Evolutionary conservation across 2,329 filamentous ascomycete genomes (phyloP).

Genomic region (Sarocladium brachiariae): DNA sequence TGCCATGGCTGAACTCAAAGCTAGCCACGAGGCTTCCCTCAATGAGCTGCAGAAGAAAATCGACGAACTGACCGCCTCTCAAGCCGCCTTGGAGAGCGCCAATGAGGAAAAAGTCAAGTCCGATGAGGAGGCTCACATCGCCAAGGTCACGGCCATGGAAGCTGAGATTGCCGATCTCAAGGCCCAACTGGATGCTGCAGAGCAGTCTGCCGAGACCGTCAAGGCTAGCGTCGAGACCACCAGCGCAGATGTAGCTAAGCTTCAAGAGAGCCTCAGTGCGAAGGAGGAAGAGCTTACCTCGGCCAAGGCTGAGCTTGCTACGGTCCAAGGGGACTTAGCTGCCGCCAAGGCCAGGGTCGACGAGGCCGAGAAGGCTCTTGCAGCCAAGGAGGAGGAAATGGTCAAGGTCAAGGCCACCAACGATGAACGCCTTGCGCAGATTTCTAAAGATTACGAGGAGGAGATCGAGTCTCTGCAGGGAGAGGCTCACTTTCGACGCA

Average conservation of each 20-base stretch:
- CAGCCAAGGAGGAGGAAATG: conserved; percentile 41
- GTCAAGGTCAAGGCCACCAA: conserved; percentile 48
- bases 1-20: conserved; percentile 42
- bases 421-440: conserved; percentile 48
- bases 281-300: conserved; percentile 40
- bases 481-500: conserved; percentile 57
- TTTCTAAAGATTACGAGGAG: conserved; percentile 56
- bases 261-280: conserved; percentile 33
- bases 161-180: conserved; percentile 45
- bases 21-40: conserved; percentile 39
- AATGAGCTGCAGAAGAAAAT: conserved; percentile 49
- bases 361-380: conserved; percentile 37
- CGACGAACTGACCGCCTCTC: conserved; percentile 42
- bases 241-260: conserved; percentile 29
- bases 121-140: conserved; percentile 36
- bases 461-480: conserved; percentile 58
- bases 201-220: conserved; percentile 36
- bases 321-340: conserved; percentile 39
- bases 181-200: conserved; percentile 38
- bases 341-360: conserved; percentile 43
- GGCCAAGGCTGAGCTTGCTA: conserved; percentile 32
- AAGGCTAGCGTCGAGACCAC: conserved; percentile 38
- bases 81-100: conserved; percentile 36
- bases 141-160: conserved; percentile 44
- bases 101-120: conserved; percentile 38